Percentiles rank a stretch among this genome's conserved stretches.
Conservation (phyloP, 1,284 basidiomycete species). For the Moesziomyces aphidis region DNA sequence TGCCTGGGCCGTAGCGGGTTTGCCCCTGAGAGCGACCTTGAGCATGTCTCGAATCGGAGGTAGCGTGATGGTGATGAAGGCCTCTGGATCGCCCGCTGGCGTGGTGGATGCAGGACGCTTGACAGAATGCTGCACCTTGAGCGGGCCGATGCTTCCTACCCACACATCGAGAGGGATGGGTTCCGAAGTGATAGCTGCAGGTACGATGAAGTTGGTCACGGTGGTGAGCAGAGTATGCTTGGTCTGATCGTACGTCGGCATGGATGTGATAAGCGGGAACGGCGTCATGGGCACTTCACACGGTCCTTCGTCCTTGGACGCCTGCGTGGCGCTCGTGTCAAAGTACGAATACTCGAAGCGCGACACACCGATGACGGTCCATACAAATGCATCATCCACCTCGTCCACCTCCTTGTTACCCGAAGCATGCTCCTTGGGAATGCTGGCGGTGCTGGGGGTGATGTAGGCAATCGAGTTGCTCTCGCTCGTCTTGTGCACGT, state of each 20-base stretch:
- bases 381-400: slow-evolving; percentile 92
- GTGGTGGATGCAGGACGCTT: slow-evolving; percentile 13
- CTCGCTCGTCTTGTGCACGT: slow-evolving; percentile 75
- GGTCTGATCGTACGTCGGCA: slow-evolving; percentile 79
- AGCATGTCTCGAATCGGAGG: slow-evolving; percentile 47
- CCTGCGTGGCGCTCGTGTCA: slow-evolving; percentile 83
- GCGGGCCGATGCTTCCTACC: slow-evolving; percentile 86
- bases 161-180: slow-evolving; percentile 81
- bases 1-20: neutral
- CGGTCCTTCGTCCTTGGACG: slow-evolving; percentile 76
- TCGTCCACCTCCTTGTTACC: slow-evolving; percentile 78
- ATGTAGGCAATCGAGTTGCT: slow-evolving; percentile 80
- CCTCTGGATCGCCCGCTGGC: slow-evolving; percentile 29
- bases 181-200: slow-evolving; percentile 70
- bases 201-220: slow-evolving; percentile 69
- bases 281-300: slow-evolving; percentile 74
- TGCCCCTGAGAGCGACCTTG: slow-evolving; percentile 15
- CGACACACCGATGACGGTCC: slow-evolving; percentile 94
- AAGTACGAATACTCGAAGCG: slow-evolving; percentile 95
- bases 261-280: slow-evolving; percentile 84
- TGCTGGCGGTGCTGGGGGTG: slow-evolving; percentile 78
- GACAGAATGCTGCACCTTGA: slow-evolving; percentile 22
- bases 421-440: slow-evolving; percentile 77
- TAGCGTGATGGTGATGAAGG: slow-evolving; percentile 47
- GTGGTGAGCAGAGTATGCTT: slow-evolving; percentile 83